These are phyloP conservation scores for Abelmoschus esculentus DNA, from an alignment of 345 rosid species.

Conservation along the genomic window DNA sequence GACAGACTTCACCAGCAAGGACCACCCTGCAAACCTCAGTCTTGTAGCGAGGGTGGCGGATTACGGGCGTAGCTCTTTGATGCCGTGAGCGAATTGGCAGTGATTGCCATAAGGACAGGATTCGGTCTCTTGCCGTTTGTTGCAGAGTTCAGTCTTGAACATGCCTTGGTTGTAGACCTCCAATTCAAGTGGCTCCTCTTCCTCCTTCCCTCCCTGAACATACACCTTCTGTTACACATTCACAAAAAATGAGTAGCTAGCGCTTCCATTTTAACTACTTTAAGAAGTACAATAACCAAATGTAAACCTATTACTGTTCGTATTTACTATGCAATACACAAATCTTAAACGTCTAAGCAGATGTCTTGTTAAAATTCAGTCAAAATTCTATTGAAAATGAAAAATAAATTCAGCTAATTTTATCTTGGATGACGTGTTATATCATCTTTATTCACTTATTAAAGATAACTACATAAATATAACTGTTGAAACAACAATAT, in stretches of 20 bases:
- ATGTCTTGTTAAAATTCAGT: background rate
- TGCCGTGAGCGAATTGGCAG: conserved; percentile 90
- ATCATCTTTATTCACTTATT: no score
- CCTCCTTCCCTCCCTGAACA: conserved; percentile 19
- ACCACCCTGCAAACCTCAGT: conserved; percentile 84
- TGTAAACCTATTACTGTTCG: background rate
- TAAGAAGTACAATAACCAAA: background rate
- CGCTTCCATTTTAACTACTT: background rate
- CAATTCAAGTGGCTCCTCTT: conserved; percentile 46
- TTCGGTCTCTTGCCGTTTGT: conserved; percentile 95
- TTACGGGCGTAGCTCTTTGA: conserved; percentile 76
- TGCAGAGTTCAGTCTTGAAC: conserved; percentile 89
- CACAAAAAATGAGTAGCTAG: background rate
- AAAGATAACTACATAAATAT: no score
- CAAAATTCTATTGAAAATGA: no score
- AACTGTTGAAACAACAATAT: background rate
- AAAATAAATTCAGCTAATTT: no score
- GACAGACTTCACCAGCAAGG: conserved; percentile 59
- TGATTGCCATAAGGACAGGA: conserved; percentile 60
- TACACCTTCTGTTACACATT: conserved; percentile 28
- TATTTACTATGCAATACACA: background rate
- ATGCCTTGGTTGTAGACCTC: conserved; percentile 82
- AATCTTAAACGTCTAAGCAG: background rate
- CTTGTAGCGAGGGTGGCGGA: conserved; percentile 93
- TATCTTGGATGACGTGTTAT: no score